These are phyloP conservation scores for Trichosporon sp. DNA, from an alignment of 1,284 basidiomycete species.

Conservation along the genomic window DNA sequence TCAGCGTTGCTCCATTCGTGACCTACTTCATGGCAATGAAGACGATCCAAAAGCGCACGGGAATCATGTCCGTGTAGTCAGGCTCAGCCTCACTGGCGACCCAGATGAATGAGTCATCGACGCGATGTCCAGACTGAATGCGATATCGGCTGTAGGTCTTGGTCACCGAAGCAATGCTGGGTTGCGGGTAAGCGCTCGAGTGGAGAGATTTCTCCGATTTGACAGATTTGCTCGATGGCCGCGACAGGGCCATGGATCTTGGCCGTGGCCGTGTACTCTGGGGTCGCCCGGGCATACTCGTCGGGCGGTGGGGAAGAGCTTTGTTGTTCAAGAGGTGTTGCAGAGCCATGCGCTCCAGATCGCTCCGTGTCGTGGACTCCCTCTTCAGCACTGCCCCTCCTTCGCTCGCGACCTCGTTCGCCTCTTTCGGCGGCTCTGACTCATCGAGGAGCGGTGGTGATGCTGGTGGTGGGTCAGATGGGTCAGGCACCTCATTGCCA, in stretches of 20 bases:
- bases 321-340: not conserved
- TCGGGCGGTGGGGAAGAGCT: not conserved
- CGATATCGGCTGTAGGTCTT: not conserved
- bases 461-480: too few species aligned
- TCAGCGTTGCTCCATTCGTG: not conserved
- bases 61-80: not conserved
- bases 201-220: not conserved
- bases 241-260: not conserved
- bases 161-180: not conserved
- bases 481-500: not conserved
- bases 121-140: not conserved
- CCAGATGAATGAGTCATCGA: not conserved
- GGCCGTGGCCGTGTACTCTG: not conserved
- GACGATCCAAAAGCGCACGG: conserved; percentile 16
- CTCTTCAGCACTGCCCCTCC: not conserved
- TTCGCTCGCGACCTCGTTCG: not conserved
- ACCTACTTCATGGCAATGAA: conserved; percentile 30
- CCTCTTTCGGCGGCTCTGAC: not conserved
- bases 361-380: not conserved
- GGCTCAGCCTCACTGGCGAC: not conserved
- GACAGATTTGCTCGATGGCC: not conserved
- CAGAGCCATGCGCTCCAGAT: not conserved
- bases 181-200: not conserved
- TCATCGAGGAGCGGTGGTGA: not conserved
- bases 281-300: not conserved